These are phyloP conservation scores for Erucastrum elatum DNA, from an alignment of 345 rosid species.

Conservation along the genomic window DNA sequence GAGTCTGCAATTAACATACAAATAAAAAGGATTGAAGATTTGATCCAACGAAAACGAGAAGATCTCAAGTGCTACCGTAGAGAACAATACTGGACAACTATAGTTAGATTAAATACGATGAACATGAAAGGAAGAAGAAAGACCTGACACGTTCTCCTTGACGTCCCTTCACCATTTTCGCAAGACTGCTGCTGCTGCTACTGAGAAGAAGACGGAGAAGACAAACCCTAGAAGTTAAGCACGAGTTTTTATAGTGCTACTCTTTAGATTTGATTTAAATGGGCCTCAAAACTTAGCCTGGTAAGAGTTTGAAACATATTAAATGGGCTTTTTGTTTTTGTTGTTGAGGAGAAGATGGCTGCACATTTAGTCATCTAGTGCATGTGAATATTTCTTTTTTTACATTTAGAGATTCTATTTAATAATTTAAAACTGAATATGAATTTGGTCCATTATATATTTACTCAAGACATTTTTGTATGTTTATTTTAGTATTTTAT, in stretches of 20 bases:
- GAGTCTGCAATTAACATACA: slow-evolving; percentile 35
- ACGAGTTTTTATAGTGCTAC: slow-evolving; percentile 17
- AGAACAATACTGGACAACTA: not conserved
- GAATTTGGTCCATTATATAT: too few species aligned
- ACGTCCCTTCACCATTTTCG: slow-evolving; percentile 72
- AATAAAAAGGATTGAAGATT: slow-evolving; percentile 4
- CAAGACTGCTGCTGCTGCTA: slow-evolving; percentile 15
- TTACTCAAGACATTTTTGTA: too few species aligned
- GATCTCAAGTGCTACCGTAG: not conserved
- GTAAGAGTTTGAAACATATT: not conserved
- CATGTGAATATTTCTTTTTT: too few species aligned
- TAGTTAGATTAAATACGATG: not conserved
- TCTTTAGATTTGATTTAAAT: not conserved
- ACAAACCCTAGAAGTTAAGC: not conserved
- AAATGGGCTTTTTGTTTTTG: not conserved
- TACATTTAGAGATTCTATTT: too few species aligned
- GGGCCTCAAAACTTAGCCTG: not conserved
- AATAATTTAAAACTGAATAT: too few species aligned
- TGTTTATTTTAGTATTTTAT: too few species aligned
- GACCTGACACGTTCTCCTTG: slow-evolving; percentile 77
- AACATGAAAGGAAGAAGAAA: not conserved
- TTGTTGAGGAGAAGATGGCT: not conserved
- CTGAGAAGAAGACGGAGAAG: slow-evolving; percentile 10
- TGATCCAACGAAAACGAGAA: slow-evolving; percentile 17
- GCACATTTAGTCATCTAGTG: too few species aligned